Evolutionary conservation across 768 basidiomycete genomes (phyloP), one percentile per base, ranked within the genome.

Genomic region (Dacryopinax spathularia): DNA sequence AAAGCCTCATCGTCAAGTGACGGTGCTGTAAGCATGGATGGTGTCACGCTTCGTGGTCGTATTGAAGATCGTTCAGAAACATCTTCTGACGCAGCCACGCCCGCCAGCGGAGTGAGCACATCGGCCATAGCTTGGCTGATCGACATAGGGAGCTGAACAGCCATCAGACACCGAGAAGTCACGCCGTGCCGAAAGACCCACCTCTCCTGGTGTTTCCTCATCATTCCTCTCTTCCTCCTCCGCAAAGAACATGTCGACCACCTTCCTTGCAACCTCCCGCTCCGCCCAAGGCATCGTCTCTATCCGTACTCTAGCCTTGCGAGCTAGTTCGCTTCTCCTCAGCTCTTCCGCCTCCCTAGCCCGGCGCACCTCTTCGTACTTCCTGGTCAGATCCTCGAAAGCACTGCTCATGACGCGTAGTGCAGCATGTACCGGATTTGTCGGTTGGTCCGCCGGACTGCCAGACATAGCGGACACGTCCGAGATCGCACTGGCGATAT

Each of bases 381-480:
- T 84, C 75, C 1, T 74, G 81, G 64, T 78, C 77, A 89, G 70
- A 63, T 79, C 82, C 60, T 82, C 75, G 10, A 88, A 73, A 1
- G 87, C 85, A 0, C 82, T 81, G 0, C 89, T 90, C 18, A 92
- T 74, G 4, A 84, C 78, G 22, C 89, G 83, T 16, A 91, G 69
- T 1, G 85, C 80, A 1, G 83, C 76, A 66, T 88, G 84, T 67
- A 87, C 88, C 0, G 87, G 33, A 25, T 66, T 33, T 18, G 63
- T 41, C 3, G 62, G 29, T 20, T 65, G 43, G n/a, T 63, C 63
- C n/a, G 35, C 35, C 10, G 67, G 35, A 31, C 36, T 61, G 0
- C 62, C 31, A 20, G 39, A 27, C 22, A 63, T 3, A 9, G 25
- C 44, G 5, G 62, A 64, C 3, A 87, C 72, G 20, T 74, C 74